phyloP scores from a whole-genome alignment of 176 grass and related monocot genomes.

The Triticum aestivum region IWGSC_CS_RefSeq_v2.1 NC_057811.1:329512751-329513250 shows the following conservation, averaged over 20 bases:
- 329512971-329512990: conserved; percentile 79
- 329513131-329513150: conserved; percentile 96
- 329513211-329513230: conserved; percentile 93
- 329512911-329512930: conserved; percentile 99
- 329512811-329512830: neutral
- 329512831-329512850: neutral
- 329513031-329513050: neutral
- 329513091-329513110: conserved; percentile 99
- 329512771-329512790: neutral
- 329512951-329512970: conserved; percentile 93
- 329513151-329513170: conserved; percentile 93
- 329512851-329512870: conserved; percentile 31
- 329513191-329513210: conserved; percentile 97
- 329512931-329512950: conserved; percentile 96
- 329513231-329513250: conserved; percentile 87
- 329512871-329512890: conserved; percentile 44
- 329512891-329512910: conserved; percentile 97
- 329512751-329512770: conserved; percentile 2
- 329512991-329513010: conserved; percentile 45
- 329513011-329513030: neutral
- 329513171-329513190: conserved; percentile 96
- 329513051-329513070: conserved; percentile 26
- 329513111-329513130: conserved; percentile 99
- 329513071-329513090: conserved; percentile 84
- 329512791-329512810: conserved; percentile 3